These are phyloP conservation scores for Trametes cubensis DNA, from an alignment of 768 basidiomycete genomes.

Conservation along the genomic window DNA sequence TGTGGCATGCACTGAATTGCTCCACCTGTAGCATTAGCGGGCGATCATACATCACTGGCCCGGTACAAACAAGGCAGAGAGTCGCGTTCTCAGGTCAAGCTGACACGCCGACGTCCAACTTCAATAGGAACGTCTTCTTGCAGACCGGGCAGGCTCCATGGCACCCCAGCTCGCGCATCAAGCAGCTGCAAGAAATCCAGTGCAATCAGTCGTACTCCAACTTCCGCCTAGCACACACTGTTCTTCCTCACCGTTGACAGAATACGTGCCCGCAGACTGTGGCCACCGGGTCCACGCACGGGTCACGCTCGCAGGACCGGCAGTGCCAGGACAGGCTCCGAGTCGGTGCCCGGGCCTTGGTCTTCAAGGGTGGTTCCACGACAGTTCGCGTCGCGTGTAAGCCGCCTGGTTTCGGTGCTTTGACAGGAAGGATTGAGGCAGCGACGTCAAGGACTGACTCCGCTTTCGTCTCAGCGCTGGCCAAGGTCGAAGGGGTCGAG, in stretches of 20 bases:
- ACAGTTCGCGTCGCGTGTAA: no score
- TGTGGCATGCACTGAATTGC: background rate
- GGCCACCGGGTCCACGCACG: background rate
- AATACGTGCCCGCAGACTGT: constrained; percentile 8
- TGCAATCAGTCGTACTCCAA: background rate
- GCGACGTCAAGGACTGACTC: no score
- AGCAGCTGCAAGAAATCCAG: background rate
- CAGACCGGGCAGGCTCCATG: constrained; percentile 8
- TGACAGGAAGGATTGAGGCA: no score
- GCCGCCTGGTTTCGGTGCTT: no score
- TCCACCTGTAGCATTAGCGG: background rate
- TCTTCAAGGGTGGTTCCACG: no score
- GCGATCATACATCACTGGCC: no score
- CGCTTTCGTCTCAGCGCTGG: no score
- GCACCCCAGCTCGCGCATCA: background rate
- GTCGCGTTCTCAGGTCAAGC: background rate
- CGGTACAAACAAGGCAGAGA: no score
- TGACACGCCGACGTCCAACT: background rate
- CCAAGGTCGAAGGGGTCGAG: no score
- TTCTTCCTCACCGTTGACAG: constrained; percentile 2
- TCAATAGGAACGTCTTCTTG: constrained; percentile 6
- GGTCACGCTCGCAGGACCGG: background rate
- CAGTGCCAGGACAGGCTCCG: background rate
- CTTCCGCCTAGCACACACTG: no score
- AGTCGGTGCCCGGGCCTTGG: no score